A percentile compares a stretch with the other conserved stretches of the same genome.
Evolutionary conservation across 768 basidiomycete genomes (phyloP).

Genomic region (Suillus subalutaceus): DNA sequence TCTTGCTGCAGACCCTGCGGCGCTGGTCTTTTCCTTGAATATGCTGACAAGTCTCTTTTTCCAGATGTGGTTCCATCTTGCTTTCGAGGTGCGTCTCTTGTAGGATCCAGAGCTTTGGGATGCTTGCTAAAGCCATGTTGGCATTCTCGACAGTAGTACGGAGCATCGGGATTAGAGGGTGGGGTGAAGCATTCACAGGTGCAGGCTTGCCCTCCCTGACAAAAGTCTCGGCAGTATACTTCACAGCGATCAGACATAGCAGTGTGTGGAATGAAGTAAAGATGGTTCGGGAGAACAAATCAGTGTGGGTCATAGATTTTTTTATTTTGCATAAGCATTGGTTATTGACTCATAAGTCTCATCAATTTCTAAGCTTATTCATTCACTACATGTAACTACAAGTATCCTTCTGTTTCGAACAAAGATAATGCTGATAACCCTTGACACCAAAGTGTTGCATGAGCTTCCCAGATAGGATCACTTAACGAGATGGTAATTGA

Average conservation of each 20-base stretch:
- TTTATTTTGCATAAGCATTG: neutral
- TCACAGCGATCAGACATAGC: neutral
- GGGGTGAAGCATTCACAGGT: slow-evolving; percentile 4
- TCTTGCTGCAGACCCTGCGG: neutral
- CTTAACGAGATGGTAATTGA: slow-evolving; percentile 11
- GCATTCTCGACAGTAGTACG: slow-evolving; percentile 7
- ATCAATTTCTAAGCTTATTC: neutral
- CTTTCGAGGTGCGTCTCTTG: neutral
- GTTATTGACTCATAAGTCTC: too few relatives aligned
- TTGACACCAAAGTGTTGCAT: slow-evolving; percentile 19
- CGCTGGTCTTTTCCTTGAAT: neutral
- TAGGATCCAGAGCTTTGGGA: neutral
- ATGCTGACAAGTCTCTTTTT: neutral
- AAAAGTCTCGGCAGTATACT: slow-evolving; percentile 2
- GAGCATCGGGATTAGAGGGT: slow-evolving; percentile 1
- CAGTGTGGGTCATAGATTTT: neutral
- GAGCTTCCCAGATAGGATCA: slow-evolving; percentile 18
- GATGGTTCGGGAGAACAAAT: neutral
- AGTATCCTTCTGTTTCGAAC: neutral
- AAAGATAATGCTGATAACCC: slow-evolving; percentile 16
- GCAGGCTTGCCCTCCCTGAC: neutral
- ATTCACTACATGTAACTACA: neutral
- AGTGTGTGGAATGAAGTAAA: neutral
- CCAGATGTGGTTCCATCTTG: neutral
- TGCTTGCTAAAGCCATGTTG: slow-evolving; percentile 12